Percentiles rank a stretch among this genome's conserved stretches.
These are phyloP conservation scores for Pichia sp. DNA, from an alignment of 1,139 yeast genomes.

Conservation along the genomic window DNA sequence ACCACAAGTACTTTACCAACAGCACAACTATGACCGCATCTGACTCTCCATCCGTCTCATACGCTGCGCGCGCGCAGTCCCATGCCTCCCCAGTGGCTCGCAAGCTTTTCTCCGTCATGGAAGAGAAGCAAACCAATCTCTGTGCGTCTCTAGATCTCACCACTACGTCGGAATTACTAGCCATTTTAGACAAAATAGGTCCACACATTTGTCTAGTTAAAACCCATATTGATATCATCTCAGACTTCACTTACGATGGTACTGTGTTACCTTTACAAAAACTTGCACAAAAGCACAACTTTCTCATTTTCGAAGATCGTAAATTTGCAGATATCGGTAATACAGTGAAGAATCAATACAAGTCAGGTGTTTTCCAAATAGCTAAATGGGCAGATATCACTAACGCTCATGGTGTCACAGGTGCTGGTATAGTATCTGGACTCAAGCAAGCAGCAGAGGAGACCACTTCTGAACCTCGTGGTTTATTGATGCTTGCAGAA, in stretches of 20 bases:
- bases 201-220: slow-evolving; percentile 89
- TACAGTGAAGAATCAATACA: slow-evolving; percentile 90
- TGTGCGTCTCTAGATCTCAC: slow-evolving; percentile 96
- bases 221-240: slow-evolving; percentile 90
- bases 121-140: slow-evolving; percentile 71
- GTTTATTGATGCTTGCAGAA: slow-evolving; percentile 92
- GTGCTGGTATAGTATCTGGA: slow-evolving; percentile 88
- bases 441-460: slow-evolving; percentile 77
- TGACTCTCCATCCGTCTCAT: too few species aligned
- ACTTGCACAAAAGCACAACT: slow-evolving; percentile 69
- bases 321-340: slow-evolving; percentile 99
- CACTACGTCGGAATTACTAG: slow-evolving; percentile 66
- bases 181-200: slow-evolving; percentile 70
- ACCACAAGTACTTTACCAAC: too few species aligned
- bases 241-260: slow-evolving; percentile 75
- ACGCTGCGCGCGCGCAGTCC: slow-evolving; percentile 58
- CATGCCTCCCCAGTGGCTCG: slow-evolving; percentile 79
- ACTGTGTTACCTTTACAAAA: slow-evolving; percentile 69
- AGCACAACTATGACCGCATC: background rate
- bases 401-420: slow-evolving; percentile 97
- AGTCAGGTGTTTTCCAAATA: slow-evolving; percentile 82
- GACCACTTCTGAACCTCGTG: slow-evolving; percentile 59
- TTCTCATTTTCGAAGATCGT: slow-evolving; percentile 89
- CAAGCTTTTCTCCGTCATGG: slow-evolving; percentile 69
- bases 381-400: slow-evolving; percentile 96